A percentile compares a stretch with the other conserved stretches of the same genome.
These are phyloP conservation scores for Geotrichum bryndzae DNA, from an alignment of 1,139 yeast species.

Conservation along the genomic window DNA sequence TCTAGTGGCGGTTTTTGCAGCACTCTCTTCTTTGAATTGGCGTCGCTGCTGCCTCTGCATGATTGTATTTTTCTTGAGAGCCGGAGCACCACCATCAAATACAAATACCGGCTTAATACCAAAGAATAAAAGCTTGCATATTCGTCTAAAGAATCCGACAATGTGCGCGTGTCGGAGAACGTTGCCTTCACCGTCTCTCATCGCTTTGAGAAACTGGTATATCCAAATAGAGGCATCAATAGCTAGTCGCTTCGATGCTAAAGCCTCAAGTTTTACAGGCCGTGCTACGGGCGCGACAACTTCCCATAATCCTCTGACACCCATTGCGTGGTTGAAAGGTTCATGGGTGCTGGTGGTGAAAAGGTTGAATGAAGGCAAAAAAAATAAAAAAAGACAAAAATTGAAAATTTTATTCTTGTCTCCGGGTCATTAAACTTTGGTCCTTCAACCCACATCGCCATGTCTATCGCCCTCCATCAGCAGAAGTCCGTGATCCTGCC, in stretches of 20 bases:
- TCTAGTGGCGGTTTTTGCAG: conserved; percentile 70
- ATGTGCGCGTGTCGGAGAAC: conserved; percentile 68
- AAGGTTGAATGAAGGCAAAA: neutral
- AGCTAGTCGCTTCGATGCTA: conserved; percentile 69
- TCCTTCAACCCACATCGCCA: neutral
- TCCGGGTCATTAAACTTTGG: neutral
- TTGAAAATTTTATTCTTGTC: neutral
- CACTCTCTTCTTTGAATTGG: conserved; percentile 66
- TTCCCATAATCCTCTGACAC: conserved; percentile 94
- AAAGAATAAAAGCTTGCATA: conserved; percentile 80
- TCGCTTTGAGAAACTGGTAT: conserved; percentile 92
- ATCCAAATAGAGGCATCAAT: conserved; percentile 99
- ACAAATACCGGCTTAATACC: conserved; percentile 93
- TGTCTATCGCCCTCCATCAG: conserved; percentile 22
- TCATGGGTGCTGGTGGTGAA: neutral
- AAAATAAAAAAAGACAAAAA: neutral
- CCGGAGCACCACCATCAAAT: conserved; percentile 93
- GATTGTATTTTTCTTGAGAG: conserved; percentile 71
- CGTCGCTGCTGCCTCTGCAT: conserved; percentile 62
- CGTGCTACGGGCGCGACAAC: conserved; percentile 84
- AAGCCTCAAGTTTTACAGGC: conserved; percentile 83
- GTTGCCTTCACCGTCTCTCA: conserved; percentile 79
- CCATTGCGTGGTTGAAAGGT: conserved; percentile 48
- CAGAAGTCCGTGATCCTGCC: conserved; percentile 32
- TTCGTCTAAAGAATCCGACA: conserved; percentile 83